These are phyloP conservation scores for Yarrowia bubula DNA, from an alignment of 805 yeast genomes.

Conservation along the genomic window DNA sequence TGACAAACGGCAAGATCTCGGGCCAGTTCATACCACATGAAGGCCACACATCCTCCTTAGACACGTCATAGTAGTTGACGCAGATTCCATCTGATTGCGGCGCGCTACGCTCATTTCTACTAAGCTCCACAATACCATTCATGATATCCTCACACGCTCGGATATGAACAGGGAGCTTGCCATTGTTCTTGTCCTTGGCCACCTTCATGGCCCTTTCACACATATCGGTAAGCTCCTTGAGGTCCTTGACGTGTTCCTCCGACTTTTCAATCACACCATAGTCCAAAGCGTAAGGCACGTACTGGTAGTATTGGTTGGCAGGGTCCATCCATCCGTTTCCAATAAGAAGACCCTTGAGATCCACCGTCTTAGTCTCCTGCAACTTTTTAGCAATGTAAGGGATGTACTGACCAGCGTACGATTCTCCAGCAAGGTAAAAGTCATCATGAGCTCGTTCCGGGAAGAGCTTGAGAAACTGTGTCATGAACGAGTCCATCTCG, in stretches of 20 bases:
- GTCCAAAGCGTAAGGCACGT: constrained; percentile 65
- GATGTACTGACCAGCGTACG: constrained; percentile 95
- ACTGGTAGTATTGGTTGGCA: constrained; percentile 74
- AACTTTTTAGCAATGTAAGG: constrained; percentile 79
- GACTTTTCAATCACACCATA: constrained; percentile 51
- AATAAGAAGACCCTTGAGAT: constrained; percentile 66
- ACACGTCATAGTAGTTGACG: constrained; percentile 78
- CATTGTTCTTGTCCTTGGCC: constrained; percentile 28
- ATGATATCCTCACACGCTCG: constrained; percentile 46
- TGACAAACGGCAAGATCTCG: constrained; percentile 49
- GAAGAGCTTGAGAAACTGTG: constrained; percentile 63
- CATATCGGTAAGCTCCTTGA: constrained; percentile 33
- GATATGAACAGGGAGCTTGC: constrained; percentile 31
- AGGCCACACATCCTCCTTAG: constrained; percentile 70
- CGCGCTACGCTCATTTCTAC: constrained; percentile 29
- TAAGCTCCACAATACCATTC: constrained; percentile 39
- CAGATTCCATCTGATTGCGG: constrained; percentile 49
- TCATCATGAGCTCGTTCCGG: constrained; percentile 68
- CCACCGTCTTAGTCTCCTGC: constrained; percentile 37
- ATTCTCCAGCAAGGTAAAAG: constrained; percentile 85
- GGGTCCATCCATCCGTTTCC: constrained; percentile 98
- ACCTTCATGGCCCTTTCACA: constrained; percentile 36
- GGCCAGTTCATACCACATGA: constrained; percentile 96
- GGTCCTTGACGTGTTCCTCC: constrained; percentile 30
- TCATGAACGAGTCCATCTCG: constrained; percentile 65